Evolutionary conservation across 345 rosid genomes (phyloP).

Genomic region (Brassica juncea): DNA sequence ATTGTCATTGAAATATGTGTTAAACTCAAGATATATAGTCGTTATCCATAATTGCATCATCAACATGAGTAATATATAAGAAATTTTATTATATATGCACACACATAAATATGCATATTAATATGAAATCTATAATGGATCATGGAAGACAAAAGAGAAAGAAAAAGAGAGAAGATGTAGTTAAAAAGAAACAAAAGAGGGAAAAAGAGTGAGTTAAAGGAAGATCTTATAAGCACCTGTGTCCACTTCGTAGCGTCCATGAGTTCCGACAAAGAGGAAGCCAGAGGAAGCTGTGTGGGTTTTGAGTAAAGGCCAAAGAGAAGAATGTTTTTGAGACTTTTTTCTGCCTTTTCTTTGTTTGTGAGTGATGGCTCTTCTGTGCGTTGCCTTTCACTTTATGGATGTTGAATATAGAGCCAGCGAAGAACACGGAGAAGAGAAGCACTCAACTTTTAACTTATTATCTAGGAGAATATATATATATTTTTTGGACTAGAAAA

Average conservation of each 20-base stretch:
- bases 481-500: neutral
- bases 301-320: too few species aligned
- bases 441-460: neutral
- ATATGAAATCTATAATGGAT: neutral
- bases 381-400: constrained; percentile 46
- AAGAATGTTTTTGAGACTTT: too few species aligned
- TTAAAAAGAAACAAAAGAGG: neutral
- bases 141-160: neutral
- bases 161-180: neutral
- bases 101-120: neutral
- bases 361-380: constrained; percentile 37
- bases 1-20: neutral
- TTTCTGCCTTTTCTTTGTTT: too few species aligned
- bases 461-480: constrained; percentile 3
- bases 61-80: too few species aligned
- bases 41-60: neutral
- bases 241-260: too few species aligned
- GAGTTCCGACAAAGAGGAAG: too few species aligned
- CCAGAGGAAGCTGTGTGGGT: too few species aligned
- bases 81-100: too few species aligned
- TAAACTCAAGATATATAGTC: too few species aligned
- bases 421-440: constrained; percentile 44
- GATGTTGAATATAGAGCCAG: constrained; percentile 37
- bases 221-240: too few species aligned
- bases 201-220: neutral